phyloP scores from a whole-genome alignment of 345 rosid genomes.

The Populus pruinosa region DNA sequence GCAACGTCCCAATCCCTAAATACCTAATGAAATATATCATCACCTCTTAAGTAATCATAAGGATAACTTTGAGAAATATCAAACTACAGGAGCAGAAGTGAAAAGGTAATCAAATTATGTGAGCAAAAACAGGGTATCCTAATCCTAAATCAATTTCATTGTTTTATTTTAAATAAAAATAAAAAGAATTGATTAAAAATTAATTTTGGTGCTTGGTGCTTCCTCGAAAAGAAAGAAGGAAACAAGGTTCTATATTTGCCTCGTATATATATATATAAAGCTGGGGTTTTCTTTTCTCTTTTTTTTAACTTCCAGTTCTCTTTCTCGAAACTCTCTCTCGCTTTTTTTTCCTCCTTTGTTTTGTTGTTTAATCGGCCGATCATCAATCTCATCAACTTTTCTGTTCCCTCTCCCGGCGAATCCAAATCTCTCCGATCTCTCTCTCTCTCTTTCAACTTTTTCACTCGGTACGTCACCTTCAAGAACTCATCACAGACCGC shows the following conservation, averaged over 20 bases:
- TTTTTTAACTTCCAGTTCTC: conserved; percentile 16
- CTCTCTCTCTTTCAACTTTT: conserved; percentile 14
- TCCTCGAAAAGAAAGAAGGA: background rate
- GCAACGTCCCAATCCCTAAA: no score
- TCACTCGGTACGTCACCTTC: conserved; percentile 40
- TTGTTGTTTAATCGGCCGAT: conserved; percentile 31
- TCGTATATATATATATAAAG: background rate
- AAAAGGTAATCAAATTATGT: background rate
- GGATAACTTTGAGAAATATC: background rate
- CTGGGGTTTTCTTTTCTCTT: conserved; percentile 1
- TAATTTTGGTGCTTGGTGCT: background rate
- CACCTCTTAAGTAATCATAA: no score
- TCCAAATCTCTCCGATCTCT: conserved; percentile 32
- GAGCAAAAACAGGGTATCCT: background rate
- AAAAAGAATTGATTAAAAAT: no score
- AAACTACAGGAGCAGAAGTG: background rate
- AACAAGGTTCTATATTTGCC: conserved; percentile 12
- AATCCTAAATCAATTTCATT: background rate
- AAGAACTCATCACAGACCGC: conserved; percentile 22
- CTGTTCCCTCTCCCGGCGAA: conserved; percentile 15
- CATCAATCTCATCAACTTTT: conserved; percentile 42
- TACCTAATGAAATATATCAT: no score
- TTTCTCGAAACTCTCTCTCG: conserved; percentile 17
- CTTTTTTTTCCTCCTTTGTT: background rate
- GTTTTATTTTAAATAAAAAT: no score